Evolutionary conservation across 768 basidiomycete species (phyloP), one percentile per base, ranked within the genome.

Genomic region (Glaciozyma antarctica): DNA sequence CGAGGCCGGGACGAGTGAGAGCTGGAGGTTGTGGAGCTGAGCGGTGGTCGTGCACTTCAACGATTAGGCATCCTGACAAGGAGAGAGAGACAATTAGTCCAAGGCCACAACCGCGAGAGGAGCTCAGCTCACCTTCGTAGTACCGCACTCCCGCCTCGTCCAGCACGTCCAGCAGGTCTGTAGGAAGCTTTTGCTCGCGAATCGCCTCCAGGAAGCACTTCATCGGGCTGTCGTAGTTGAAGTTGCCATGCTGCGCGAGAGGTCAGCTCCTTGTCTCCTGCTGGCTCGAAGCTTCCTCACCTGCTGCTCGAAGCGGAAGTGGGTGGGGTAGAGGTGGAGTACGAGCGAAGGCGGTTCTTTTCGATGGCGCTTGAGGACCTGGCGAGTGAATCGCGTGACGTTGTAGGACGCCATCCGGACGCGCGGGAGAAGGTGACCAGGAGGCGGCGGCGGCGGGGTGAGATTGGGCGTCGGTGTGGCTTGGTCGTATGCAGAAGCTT

Each of bases 21-120:
- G 54, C 10, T 5, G 49, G 45, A 21, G 53, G 54, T 15, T 12
- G 56, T 19, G 43, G 32, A 44, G 58, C 52, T 2, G 52, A 41
- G 21, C 79, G 73, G 60, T 75, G 77, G 64, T 80, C 79, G 68
- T 78, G 77, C n/a, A 80, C 73, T 64, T 80, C 78, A 58, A 80
- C 77, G 24, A 79, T 77, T 22, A 79, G 72, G 65, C 78, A 79
- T 15, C 78, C 77, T 10, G 19, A n/a, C 38, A 4, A 43, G 2
- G 41, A 9, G 7, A 56, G 26, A 19, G 38, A 22, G 12, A 32
- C 4, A 32, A 9, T 5, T 15, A 49, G 26, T 9, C 28, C 8
- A 19, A 32, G 22, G 34, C 13, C 47, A 55, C 75, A 70, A 12
- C 72, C 70, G 54, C 72, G 70, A 16, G 72, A 62, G 21, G 71